Evolutionary conservation across 2,329 filamentous ascomycete species (phyloP), one percentile per base, ranked within the genome.

Genomic region (Cordyceps javanica): DNA sequence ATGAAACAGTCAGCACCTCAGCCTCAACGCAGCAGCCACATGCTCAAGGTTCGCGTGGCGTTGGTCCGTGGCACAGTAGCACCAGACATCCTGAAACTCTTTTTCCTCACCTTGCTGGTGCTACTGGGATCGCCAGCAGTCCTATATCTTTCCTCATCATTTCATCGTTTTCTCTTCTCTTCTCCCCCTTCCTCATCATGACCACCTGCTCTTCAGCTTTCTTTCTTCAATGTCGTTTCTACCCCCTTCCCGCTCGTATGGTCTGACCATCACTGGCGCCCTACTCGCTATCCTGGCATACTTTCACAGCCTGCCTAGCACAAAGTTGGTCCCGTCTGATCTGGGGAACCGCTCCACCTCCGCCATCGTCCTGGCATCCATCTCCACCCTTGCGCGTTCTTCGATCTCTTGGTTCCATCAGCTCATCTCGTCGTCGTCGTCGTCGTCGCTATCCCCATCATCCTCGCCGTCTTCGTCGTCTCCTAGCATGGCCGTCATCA

Each of bases 311-410:
- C 21, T 23, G 9, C 30, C n/a, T 28, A 36, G 32, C 32, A n/a
- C 36, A 16, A 19, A 14, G 38, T 41, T 23, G 38, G 25, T 26
- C 25, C 50, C 38, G 25, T 53, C 50, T 28, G 19, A 13, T 53
- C 50, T 32, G 50, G 50, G 50, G 50, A 53, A 53, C 16, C 50
- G 50, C 38, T 53, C 50, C 50, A 53, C 50, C 50, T 25, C 38
- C 13, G 38, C 50, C 38, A 32, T 53, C 50, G 25, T 53, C 39
- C 26, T 44, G 7, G 25, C 38, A 23, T 44, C 50, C 50, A 53
- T 53, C 50, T 53, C 50, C 50, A 53, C 50, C 38, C 44, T 41
- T 21, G 28, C 50, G 25, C 26, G 8, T 16, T 53, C 36, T 14
- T 16, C 50, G 50, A 41, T 32, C 50, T 53, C 38, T n/a, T 30